Percentiles rank a stretch among this genome's conserved stretches.
Evolutionary conservation across 2,329 filamentous ascomycete species (phyloP).

Genomic region (Diaporthe aspalathi): DNA sequence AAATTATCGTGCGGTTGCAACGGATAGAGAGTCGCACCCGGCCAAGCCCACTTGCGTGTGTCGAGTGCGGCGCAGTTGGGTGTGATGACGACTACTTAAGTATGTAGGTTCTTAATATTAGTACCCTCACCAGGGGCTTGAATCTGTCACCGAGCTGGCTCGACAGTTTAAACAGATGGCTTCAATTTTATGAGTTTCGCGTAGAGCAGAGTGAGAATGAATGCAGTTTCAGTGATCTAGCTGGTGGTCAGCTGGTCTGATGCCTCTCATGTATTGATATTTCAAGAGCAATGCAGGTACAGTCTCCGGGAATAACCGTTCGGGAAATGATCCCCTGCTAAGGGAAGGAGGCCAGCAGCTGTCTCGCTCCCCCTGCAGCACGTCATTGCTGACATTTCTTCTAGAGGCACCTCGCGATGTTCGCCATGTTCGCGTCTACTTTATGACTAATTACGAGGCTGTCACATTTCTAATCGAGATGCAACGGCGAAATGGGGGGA

Average conservation of each 20-base stretch:
- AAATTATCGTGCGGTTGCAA: background rate
- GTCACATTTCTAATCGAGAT: background rate
- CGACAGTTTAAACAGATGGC: background rate
- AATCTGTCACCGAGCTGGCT: background rate
- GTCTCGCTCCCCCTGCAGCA: background rate
- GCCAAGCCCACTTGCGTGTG: background rate
- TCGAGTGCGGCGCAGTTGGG: background rate
- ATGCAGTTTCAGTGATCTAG: background rate
- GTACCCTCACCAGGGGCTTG: background rate
- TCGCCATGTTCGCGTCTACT: background rate
- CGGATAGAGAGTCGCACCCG: background rate
- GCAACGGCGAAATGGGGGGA: background rate
- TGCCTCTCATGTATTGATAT: background rate
- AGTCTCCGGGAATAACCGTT: slow-evolving; percentile 1
- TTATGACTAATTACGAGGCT: background rate
- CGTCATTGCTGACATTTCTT: background rate
- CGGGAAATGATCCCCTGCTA: background rate
- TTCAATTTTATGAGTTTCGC: background rate
- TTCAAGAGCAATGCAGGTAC: background rate
- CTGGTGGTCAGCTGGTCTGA: background rate
- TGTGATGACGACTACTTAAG: background rate
- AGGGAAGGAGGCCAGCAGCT: background rate
- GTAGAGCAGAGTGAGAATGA: background rate
- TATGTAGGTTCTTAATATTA: too few species aligned
- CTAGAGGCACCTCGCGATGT: background rate